phyloP scores from a whole-genome alignment of 305 asterid genomes.

The Fraxinus nigra region DNA sequence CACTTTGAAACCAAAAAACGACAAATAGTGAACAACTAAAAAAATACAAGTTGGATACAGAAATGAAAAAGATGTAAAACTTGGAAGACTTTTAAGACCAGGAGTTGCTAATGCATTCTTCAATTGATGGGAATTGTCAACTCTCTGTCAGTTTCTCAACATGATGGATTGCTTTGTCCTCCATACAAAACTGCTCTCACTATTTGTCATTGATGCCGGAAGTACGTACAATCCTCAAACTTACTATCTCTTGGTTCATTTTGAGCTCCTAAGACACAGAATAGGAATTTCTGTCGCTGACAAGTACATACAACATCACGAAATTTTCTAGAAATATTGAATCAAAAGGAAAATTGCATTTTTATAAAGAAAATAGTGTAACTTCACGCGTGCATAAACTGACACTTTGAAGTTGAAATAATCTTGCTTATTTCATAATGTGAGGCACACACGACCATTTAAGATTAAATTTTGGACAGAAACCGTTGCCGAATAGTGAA shows the following conservation, averaged over 20 bases:
- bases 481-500: neutral
- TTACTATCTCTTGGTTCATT: slow-evolving; percentile 45
- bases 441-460: neutral
- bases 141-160: slow-evolving; percentile 29
- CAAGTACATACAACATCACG: slow-evolving; percentile 62
- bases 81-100: too few species aligned
- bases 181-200: slow-evolving; percentile 57
- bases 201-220: slow-evolving; percentile 62
- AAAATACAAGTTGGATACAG: neutral
- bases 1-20: neutral
- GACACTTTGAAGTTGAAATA: neutral
- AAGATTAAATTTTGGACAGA: neutral
- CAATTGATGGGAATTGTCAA: slow-evolving; percentile 69
- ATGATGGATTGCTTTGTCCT: slow-evolving; percentile 39
- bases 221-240: slow-evolving; percentile 50
- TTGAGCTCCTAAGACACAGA: slow-evolving; percentile 73
- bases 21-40: neutral
- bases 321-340: slow-evolving; percentile 29
- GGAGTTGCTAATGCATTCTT: slow-evolving; percentile 52
- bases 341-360: neutral
- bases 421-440: neutral
- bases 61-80: neutral
- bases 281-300: slow-evolving; percentile 52
- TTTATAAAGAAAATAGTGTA: neutral
- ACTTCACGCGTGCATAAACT: neutral